Percentiles rank a stretch among this genome's conserved stretches.
These are phyloP conservation scores for Pelargonium exstipulatum DNA, from an alignment of 441 rosid species.

Conservation along the genomic window DNA sequence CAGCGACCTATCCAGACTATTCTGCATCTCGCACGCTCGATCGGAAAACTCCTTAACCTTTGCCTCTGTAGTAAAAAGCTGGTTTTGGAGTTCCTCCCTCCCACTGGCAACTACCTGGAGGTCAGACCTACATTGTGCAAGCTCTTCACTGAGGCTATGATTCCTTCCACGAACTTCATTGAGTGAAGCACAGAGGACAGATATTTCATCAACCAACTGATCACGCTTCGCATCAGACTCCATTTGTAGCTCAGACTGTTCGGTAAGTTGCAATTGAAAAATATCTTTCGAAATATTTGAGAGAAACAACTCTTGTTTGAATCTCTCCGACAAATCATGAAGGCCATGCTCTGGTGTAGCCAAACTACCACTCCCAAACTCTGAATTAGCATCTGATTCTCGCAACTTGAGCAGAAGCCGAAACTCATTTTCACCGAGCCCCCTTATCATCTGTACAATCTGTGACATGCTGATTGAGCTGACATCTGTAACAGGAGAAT, in stretches of 20 bases:
- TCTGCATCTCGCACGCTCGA: conserved; percentile 55
- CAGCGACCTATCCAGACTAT: conserved; percentile 47
- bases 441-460: conserved; percentile 46
- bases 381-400: conserved; percentile 30
- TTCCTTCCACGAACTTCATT: conserved; percentile 37
- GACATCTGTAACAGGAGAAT: conserved; percentile 35
- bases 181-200: conserved; percentile 45
- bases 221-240: conserved; percentile 43
- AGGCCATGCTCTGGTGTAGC: conserved; percentile 17
- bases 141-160: conserved; percentile 54
- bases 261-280: conserved; percentile 56
- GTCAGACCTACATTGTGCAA: conserved; percentile 60
- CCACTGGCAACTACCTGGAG: conserved; percentile 41
- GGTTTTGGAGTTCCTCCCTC: conserved; percentile 50
- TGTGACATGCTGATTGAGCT: conserved; percentile 39
- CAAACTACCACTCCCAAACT: conserved; percentile 28
- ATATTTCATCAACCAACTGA: conserved; percentile 50
- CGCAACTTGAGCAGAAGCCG: conserved; percentile 49
- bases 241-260: conserved; percentile 46
- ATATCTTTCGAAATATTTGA: conserved; percentile 54
- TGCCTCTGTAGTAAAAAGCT: conserved; percentile 43
- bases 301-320: conserved; percentile 66
- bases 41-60: conserved; percentile 49
- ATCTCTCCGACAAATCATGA: conserved; percentile 40
- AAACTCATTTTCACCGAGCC: conserved; percentile 63